Percentiles rank a stretch among this genome's conserved stretches.
Conservation (phyloP, 192 early-diverging fungal species). For the Coemansia furcata region DNA sequence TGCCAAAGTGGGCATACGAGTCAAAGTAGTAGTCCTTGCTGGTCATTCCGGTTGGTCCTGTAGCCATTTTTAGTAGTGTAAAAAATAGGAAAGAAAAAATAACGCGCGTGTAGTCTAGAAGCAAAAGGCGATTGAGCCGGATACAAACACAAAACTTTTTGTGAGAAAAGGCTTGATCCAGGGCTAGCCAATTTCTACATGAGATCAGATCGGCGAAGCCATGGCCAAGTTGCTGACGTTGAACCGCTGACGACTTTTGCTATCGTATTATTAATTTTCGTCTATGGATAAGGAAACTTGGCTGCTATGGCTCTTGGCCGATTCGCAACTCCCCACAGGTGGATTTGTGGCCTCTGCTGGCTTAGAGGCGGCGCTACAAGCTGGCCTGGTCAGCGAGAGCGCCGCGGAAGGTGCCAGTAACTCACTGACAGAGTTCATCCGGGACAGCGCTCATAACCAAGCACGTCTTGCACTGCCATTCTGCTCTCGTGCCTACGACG, state of each 20-base stretch:
- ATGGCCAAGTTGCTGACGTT: too few relatives aligned
- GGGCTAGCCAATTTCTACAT: neutral
- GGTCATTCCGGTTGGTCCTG: constrained; percentile 31
- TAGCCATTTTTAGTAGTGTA: constrained; percentile 7
- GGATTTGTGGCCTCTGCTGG: constrained; percentile 94
- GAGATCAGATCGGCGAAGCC: neutral
- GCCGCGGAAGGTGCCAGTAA: constrained; percentile 15
- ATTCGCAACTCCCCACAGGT: constrained; percentile 92
- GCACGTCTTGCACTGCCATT: constrained; percentile 71
- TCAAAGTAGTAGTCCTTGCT: constrained; percentile 96
- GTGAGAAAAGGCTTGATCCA: constrained; percentile 1
- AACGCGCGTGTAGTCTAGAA: constrained; percentile 2
- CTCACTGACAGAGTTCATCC: constrained; percentile 54
- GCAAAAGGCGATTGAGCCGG: neutral
- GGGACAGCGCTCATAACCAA: constrained; percentile 63
- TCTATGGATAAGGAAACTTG: constrained; percentile 57
- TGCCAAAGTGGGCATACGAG: constrained; percentile 94
- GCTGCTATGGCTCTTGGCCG: constrained; percentile 81
- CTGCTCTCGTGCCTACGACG: constrained; percentile 48
- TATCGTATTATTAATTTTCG: too few relatives aligned
- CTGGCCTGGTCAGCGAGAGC: constrained; percentile 53
- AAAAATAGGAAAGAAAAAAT: constrained; percentile 5
- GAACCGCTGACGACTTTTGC: too few relatives aligned
- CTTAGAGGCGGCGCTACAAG: constrained; percentile 81
- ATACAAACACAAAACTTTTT: constrained; percentile 1